Evolutionary conservation across 1,139 yeast species (phyloP).

Genomic region (Arxiozyma slooffiae): DNA sequence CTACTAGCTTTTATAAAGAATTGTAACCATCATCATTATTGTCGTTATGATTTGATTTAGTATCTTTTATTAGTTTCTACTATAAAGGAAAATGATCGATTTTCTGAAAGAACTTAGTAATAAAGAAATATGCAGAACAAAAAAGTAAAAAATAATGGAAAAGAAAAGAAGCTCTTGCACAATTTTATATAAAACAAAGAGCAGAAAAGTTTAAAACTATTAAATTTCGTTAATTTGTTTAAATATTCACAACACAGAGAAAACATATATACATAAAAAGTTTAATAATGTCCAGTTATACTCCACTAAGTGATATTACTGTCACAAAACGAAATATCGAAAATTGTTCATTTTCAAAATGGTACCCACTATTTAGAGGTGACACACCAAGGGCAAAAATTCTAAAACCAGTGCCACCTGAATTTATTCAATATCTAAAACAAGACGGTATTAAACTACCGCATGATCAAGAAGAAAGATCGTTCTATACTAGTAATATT

Average conservation of each 20-base stretch:
- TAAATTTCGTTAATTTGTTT: too few species aligned
- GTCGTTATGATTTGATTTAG: too few species aligned
- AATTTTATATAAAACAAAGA: too few species aligned
- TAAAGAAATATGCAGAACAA: background rate
- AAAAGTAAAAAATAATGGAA: background rate
- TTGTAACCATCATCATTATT: background rate
- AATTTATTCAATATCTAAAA: conserved; percentile 59
- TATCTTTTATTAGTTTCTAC: too few species aligned
- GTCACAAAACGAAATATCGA: conserved; percentile 44
- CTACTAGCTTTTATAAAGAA: background rate
- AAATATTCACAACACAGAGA: background rate
- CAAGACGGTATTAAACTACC: conserved; percentile 74
- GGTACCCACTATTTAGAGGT: conserved; percentile 53
- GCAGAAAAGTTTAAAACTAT: background rate
- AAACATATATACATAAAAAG: background rate
- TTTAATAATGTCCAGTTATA: conserved; percentile 11
- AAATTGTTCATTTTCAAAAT: conserved; percentile 60
- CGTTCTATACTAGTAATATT: conserved; percentile 33
- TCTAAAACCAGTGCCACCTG: conserved; percentile 54
- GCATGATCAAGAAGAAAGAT: conserved; percentile 24
- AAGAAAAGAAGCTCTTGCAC: too few species aligned
- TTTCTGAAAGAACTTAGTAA: background rate
- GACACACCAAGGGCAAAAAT: conserved; percentile 46
- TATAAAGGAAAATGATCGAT: background rate
- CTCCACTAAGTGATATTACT: conserved; percentile 31